Base-by-base conservation (phyloP, 768 basidiomycete genomes). In the Calocybe cyanea region DNA sequence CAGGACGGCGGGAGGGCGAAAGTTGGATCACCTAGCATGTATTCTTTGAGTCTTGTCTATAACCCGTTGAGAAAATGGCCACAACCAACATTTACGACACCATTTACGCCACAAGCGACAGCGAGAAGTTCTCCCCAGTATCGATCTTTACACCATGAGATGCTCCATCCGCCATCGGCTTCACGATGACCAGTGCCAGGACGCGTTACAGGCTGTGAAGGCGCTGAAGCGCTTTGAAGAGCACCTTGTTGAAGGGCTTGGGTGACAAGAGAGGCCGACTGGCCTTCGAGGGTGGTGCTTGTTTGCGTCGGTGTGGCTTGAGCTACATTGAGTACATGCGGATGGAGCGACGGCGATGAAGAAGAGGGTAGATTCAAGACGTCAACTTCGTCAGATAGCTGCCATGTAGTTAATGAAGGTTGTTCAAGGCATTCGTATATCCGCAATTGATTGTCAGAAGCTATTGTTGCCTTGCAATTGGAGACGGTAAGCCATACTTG, bases 71-170 rank as follows among this genome's bases (percentile, higher is more conserved):
- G 31, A 7, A 25, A 0, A 7, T 34, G 19, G 6, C n/a, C n/a
- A n/a, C n/a, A n/a, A 44, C 72, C 43, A 34, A 93, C 92, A 63
- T 95, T 92, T 36, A 97, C 70, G 17, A 80, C 64, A 0, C 89
- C 87, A 47, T 71, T 78, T 1, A 78, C 73, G 1, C 92, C 93
- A 43, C 78, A 78, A 1, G 82, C 79, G 0, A 81, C 83, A 7
- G 92, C 92, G 39, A 97, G 71, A 15, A 95, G 59, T 59, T 93
- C 89, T 1, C 95, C 95, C 93, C 93, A 96, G 64, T 93, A 96
- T 49, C 78, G 76, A 57, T 98, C 96, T 59, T 92, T 91, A 65
- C 94, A 97, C 93, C 94, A 99, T 7, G 86, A 87, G 34, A 99
- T 65, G 46, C 84, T 87, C 92, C 92, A 97, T 1, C 89, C 94